phyloP scores from a whole-genome alignment of 73 alveolate genomes.

The Tetrahymena elliotti region DNA sequence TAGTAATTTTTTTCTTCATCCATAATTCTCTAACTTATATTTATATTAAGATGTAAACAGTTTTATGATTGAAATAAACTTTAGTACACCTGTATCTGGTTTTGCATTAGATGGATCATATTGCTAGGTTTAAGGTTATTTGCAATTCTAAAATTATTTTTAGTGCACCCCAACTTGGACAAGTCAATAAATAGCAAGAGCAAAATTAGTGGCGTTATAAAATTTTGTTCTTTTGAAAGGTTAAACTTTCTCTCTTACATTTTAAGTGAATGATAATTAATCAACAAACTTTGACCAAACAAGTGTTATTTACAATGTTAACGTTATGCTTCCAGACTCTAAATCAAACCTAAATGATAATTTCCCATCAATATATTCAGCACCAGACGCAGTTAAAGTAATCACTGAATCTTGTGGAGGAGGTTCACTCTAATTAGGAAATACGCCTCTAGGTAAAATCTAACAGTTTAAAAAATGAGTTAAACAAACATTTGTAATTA shows the following conservation, averaged over 20 bases:
- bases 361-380: neutral
- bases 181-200: neutral
- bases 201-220: neutral
- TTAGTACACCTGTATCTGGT: neutral
- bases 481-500: neutral
- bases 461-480: neutral
- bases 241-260: neutral
- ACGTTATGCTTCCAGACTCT: neutral
- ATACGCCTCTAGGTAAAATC: neutral
- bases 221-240: neutral
- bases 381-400: neutral
- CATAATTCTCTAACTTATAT: neutral
- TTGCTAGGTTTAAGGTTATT: neutral
- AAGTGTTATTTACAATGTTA: neutral
- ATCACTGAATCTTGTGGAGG: neutral
- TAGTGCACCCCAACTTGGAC: neutral
- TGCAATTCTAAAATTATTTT: neutral
- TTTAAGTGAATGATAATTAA: neutral
- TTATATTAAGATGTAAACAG: neutral
- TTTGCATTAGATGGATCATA: neutral
- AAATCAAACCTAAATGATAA: neutral
- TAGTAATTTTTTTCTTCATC: neutral
- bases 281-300: neutral
- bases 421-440: neutral
- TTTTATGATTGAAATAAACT: neutral